A percentile compares a stretch with the other conserved stretches of the same genome.
Conservation (phyloP, 2,329 filamentous ascomycete genomes). For the Pyrenophora teres region DNA sequence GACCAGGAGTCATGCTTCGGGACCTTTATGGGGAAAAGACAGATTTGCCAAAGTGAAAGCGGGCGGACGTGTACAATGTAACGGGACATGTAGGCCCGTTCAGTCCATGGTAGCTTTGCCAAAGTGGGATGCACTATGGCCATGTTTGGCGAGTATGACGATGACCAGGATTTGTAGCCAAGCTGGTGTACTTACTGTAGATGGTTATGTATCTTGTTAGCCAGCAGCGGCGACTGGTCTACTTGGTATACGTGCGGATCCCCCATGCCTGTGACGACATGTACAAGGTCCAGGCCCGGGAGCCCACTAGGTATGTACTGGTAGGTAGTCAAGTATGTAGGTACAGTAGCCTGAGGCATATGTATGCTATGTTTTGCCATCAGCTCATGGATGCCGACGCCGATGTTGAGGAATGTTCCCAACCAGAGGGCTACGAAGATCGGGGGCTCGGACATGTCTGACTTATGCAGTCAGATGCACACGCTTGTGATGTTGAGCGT, state of each 20-base stretch:
- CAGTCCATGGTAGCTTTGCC: background rate
- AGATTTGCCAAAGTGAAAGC: too few relatives aligned
- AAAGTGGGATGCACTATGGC: slow-evolving; percentile 4
- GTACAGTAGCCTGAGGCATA: too few relatives aligned
- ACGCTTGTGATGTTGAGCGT: too few relatives aligned
- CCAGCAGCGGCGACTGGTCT: background rate
- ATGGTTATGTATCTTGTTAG: background rate
- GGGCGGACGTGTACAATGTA: slow-evolving; percentile 9
- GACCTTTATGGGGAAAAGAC: too few relatives aligned
- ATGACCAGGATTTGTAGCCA: background rate
- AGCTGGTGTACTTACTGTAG: too few relatives aligned
- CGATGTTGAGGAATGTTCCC: background rate
- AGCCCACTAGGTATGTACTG: background rate
- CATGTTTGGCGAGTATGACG: background rate
- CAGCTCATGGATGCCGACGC: slow-evolving; percentile 3
- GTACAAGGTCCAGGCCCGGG: slow-evolving; percentile 6
- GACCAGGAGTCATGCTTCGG: slow-evolving; percentile 2
- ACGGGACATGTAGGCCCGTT: slow-evolving; percentile 9
- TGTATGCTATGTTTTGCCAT: background rate
- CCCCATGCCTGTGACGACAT: slow-evolving; percentile 10
- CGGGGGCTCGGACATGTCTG: slow-evolving; percentile 13
- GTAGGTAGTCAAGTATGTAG: too few relatives aligned
- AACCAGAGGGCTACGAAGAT: slow-evolving; percentile 12
- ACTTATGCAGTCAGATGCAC: background rate
- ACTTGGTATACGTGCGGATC: background rate